Base-by-base conservation (phyloP, 345 rosid genomes). In the Gossypium herbaceum region DNA sequence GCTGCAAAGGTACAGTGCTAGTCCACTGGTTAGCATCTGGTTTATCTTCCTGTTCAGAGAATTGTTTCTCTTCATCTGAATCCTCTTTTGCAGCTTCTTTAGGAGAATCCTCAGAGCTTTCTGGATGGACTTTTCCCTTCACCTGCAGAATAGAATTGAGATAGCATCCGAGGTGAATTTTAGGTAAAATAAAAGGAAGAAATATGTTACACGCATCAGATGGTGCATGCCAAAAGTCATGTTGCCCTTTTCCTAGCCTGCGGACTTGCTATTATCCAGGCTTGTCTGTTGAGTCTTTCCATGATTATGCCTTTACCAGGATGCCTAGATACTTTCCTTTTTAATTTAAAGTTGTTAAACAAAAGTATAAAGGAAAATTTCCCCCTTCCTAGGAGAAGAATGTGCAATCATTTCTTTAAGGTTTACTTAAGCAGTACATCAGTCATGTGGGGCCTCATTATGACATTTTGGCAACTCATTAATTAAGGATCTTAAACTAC, bases 41-140 rank as follows among this genome's bases (percentile, higher is more conserved):
- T 25, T 84, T 80, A 76, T 47, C 79, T 76, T 62, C 77, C 20
- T 78, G 77, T 81, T 73, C 85, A 73, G 83, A 80, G 72, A 75
- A 69, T 24, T 69, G 79, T 7, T 77, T 71, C 81, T 89, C 97
- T 75, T 80, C 92, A 79, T 82, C 89, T 63, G 84, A 86, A 82
- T 74, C 82, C 72, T 89, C 96, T 79, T 83, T 81, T 64, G 77
- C 69, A 11, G 77, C 73, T 60, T 81, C 93, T 79, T 78, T 82
- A 10, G 84, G 78, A 79, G 82, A 79, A 75, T 74, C 92, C 73
- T 82, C 83, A 44, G 84, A 77, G 68, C 79, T 81, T 75, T 78
- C 75, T 34, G 82, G 45, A 81, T 76, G 72, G 75, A 80, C 75
- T 73, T 82, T 90, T 76, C 79, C 96, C 86, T 87, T 90, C 57